Evolutionary conservation across 23 red algal genomes (phyloP), one percentile per base, ranked within the genome.

Genomic region (Gracilaria vermiculophylla): DNA sequence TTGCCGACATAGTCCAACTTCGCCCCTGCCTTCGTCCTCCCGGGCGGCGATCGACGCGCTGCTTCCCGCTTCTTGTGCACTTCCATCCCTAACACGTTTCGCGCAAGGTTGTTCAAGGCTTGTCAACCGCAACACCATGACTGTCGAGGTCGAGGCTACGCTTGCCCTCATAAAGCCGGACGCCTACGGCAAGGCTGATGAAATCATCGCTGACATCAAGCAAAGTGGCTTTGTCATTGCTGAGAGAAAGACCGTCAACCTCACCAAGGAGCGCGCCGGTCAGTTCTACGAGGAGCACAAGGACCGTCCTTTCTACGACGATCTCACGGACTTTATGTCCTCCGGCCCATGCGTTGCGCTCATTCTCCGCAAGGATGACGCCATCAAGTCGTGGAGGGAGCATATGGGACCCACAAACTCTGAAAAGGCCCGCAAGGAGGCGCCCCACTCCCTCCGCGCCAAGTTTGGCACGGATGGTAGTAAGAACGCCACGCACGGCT

Each of bases 111-210:
- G n/a, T n/a, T n/a, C n/a, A n/a, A n/a, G n/a, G n/a, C n/a, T n/a
- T n/a, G n/a, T n/a, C n/a, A n/a, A n/a, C n/a, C n/a, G n/a, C 58
- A 11, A 64, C 6, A 35, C 16, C 28, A 85, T 85, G 81, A 62
- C 64, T 62, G 81, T 62, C n/a, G 41, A 69, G 48, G 47, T 95
- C 47, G 85, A 95, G 53, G 82, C 81, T 35, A 95, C 93, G 0
- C 24, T 95, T 11, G 83, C 84, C 10, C 65, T 95, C 15, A 78
- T 95, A 67, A 95, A 95, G 54, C 93, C 93, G 4, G 83, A 95
- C 62, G 93, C 93, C n/a, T 95, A 77, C 56, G 62, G 31, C 20
- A 55, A 40, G n/a, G 44, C 75, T 24, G 93, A 95, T 29, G 85
- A 85, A 21, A 84, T 95, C 72, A 39, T 86, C 35, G 33, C 50